Percentiles rank a stretch among this genome's conserved stretches.
phyloP scores from a whole-genome alignment of 768 basidiomycete genomes.

The Kwoniella botswanensis region DNA sequence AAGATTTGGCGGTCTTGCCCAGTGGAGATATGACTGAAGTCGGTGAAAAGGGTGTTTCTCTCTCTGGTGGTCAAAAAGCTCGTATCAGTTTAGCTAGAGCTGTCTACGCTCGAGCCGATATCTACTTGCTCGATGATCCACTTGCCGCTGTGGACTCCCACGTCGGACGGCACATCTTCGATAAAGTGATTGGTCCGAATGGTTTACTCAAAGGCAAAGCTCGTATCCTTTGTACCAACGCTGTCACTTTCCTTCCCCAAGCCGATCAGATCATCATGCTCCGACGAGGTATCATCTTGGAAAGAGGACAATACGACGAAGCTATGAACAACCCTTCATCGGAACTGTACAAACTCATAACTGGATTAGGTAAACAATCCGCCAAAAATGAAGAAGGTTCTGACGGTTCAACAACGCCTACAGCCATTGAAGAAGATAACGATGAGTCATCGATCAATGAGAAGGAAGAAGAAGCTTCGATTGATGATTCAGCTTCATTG shows the following conservation, averaged over 20 bases:
- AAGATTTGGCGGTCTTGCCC: conserved; percentile 77
- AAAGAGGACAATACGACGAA: conserved; percentile 70
- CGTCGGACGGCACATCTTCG: conserved; percentile 60
- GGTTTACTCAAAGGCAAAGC: conserved; percentile 83
- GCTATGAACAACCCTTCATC: conserved; percentile 66
- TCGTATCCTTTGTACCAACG: conserved; percentile 83
- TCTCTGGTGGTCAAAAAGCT: conserved; percentile 57
- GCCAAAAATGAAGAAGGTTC: conserved; percentile 41
- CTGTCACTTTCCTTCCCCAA: conserved; percentile 77
- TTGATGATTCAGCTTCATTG: conserved; percentile 46
- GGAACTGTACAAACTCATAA: conserved; percentile 73
- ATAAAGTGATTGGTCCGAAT: conserved; percentile 82
- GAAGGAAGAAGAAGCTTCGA: conserved; percentile 43
- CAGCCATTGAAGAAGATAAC: conserved; percentile 45
- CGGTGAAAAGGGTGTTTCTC: conserved; percentile 57
- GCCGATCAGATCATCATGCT: conserved; percentile 78
- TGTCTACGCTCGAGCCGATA: conserved; percentile 87
- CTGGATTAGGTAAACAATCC: conserved; percentile 57
- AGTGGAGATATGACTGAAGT: conserved; percentile 69
- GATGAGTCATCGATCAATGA: conserved; percentile 12
- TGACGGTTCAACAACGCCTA: conserved; percentile 47
- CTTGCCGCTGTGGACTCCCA: conserved; percentile 66
- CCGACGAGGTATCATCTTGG: conserved; percentile 80
- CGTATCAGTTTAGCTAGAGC: conserved; percentile 66
- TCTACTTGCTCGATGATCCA: conserved; percentile 91